Conservation (phyloP, 306 rosid species). For the Rubus parviflorus region DNA sequence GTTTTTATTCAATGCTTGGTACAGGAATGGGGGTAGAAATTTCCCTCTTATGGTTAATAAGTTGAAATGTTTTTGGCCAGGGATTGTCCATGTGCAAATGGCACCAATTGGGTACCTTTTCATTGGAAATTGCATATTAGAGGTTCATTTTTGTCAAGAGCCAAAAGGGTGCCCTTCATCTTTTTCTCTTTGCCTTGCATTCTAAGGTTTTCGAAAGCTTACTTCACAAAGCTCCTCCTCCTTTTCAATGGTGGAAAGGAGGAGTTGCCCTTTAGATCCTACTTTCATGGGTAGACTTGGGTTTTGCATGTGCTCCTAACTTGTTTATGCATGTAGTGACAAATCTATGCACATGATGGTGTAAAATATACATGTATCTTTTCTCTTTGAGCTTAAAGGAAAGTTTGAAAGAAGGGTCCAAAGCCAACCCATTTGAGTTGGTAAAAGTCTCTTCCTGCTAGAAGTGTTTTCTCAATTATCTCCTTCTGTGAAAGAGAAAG, state of each 20-base stretch:
- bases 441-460: background rate
- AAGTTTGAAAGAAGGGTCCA: background rate
- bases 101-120: background rate
- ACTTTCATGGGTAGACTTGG: background rate
- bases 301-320: constrained; percentile 1
- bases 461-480: background rate
- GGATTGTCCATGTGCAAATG: background rate
- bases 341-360: background rate
- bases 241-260: background rate
- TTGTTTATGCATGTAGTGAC: background rate
- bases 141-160: background rate
- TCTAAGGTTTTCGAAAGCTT: background rate
- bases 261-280: background rate
- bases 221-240: background rate
- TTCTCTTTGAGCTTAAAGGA: background rate
- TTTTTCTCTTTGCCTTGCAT: background rate
- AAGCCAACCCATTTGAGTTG: constrained; percentile 5
- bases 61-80: background rate
- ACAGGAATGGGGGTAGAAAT: background rate
- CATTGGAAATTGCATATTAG: background rate
- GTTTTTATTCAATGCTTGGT: background rate
- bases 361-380: background rate
- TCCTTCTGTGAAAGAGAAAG: background rate
- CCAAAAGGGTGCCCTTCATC: background rate
- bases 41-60: background rate